Evolutionary conservation across 306 rosid genomes (phyloP), one percentile per base, ranked within the genome.

Genomic region (Gynostemma pentaphyllum): DNA sequence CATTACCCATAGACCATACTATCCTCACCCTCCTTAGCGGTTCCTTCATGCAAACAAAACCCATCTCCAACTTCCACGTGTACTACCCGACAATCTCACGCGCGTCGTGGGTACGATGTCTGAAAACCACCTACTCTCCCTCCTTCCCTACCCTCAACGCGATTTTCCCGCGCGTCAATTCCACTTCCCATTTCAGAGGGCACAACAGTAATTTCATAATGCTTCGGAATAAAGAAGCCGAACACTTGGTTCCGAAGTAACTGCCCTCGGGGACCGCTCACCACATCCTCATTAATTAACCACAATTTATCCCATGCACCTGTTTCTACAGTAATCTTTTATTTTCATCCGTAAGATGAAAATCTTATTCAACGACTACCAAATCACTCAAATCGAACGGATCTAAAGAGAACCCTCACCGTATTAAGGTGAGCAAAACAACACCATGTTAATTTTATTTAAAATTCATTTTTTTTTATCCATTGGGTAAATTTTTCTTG

Each of bases 141-240:
- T 1, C 4, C n/a, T n/a, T n/a, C n/a, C 1, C 1, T 30, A 9
- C 9, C 0, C 16, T n/a, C 19, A 13, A 67, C 64, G 64, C 42
- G 13, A 18, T 10, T 23, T 10, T 14, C 72, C 3, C 64, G 64
- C 72, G 72, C 57, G 53, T 40, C 46, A 7, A 0, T 15, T 37
- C 7, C 49, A 45, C 15, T 28, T 16, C 19, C 22, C 34, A 14
- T 45, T 23, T 14, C 16, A 5, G 26, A 2, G 53, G 32, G 22
- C 30, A 68, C 10, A 28, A 1, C 2, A 26, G 72, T 68, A 53
- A 68, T 42, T 68, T 44, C 72, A 4, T 0, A 22, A 48, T 47
- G 70, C 46, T 66, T 66, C 45, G 46, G 61, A 47, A 66, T 47
- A 66, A 66, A 66, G 70, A 66, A 66, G 34, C 59, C 53, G 30